Evolutionary conservation across 306 rosid genomes (phyloP).

Genomic region (Cicer bijugum): DNA sequence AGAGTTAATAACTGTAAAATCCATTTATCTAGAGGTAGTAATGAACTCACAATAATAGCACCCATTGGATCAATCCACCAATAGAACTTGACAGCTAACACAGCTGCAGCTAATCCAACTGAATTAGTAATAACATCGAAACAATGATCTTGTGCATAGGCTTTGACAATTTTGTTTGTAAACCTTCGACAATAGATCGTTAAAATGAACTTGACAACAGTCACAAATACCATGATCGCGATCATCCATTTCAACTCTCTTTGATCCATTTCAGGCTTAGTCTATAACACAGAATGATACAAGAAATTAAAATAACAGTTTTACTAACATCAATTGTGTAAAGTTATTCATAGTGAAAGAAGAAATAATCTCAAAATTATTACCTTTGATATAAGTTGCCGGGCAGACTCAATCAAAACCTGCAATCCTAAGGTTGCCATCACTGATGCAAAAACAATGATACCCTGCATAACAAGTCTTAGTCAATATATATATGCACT

Average conservation of each 20-base stretch:
- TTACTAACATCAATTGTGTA: too few relatives aligned
- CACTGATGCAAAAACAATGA: conserved; percentile 77
- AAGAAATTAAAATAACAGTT: background rate
- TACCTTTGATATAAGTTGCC: conserved; percentile 56
- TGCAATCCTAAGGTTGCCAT: conserved; percentile 80
- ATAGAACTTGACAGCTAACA: conserved; percentile 57
- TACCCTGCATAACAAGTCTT: conserved; percentile 57
- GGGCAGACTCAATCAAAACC: conserved; percentile 62
- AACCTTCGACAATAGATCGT: conserved; percentile 76
- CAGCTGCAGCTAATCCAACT: conserved; percentile 79
- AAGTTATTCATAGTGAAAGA: background rate
- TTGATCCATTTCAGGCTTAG: conserved; percentile 47
- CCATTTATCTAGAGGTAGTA: conserved; percentile 2
- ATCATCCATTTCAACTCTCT: conserved; percentile 59
- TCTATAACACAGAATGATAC: conserved; percentile 44
- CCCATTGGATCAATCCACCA: conserved; percentile 89
- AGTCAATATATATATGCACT: conserved; percentile 1
- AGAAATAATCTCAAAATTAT: background rate
- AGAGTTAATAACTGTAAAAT: background rate
- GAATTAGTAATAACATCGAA: conserved; percentile 87
- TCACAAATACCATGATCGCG: conserved; percentile 67
- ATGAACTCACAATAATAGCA: conserved; percentile 72
- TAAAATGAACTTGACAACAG: conserved; percentile 71
- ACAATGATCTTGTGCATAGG: conserved; percentile 79
- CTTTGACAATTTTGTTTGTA: conserved; percentile 70